Conservation (phyloP, 139 green algal species). For the Eudorina sp. region DNA sequence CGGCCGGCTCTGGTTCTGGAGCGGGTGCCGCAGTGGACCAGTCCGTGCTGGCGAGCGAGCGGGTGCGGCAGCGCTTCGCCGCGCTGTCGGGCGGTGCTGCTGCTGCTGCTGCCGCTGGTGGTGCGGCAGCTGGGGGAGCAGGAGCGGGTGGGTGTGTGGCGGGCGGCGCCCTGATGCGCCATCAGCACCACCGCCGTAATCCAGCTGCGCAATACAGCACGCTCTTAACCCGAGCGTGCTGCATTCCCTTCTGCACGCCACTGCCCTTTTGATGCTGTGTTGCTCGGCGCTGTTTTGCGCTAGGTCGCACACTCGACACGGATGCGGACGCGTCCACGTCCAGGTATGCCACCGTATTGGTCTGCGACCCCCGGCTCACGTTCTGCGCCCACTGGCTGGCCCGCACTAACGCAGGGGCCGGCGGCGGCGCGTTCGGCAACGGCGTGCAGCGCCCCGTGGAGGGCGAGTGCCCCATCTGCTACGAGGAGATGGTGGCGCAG, state of each 20-base stretch:
- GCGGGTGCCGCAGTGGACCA: slow-evolving; percentile 22
- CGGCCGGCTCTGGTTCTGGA: background rate
- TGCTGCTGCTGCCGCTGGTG: background rate
- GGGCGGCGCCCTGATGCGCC: no score
- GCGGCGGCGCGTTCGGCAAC: no score
- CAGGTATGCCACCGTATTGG: no score
- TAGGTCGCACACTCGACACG: no score
- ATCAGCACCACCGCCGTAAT: no score
- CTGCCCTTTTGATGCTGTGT: background rate
- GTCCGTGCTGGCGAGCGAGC: slow-evolving; percentile 47
- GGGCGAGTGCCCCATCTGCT: slow-evolving; percentile 55
- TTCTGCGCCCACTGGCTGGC: no score
- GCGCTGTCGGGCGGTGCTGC: background rate
- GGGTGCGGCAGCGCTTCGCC: slow-evolving; percentile 1
- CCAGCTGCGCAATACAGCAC: no score
- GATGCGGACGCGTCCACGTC: no score
- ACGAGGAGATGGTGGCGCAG: slow-evolving; percentile 33
- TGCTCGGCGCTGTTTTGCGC: background rate
- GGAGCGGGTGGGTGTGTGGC: background rate
- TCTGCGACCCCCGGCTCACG: no score
- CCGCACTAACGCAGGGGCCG: no score
- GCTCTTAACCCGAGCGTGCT: no score
- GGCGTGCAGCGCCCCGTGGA: slow-evolving; percentile 46
- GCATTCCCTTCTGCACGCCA: background rate
- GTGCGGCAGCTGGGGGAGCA: background rate